Evolutionary conservation across 495 filamentous ascomycete genomes (phyloP).

Genomic region (Lineolata rhizophorae): DNA sequence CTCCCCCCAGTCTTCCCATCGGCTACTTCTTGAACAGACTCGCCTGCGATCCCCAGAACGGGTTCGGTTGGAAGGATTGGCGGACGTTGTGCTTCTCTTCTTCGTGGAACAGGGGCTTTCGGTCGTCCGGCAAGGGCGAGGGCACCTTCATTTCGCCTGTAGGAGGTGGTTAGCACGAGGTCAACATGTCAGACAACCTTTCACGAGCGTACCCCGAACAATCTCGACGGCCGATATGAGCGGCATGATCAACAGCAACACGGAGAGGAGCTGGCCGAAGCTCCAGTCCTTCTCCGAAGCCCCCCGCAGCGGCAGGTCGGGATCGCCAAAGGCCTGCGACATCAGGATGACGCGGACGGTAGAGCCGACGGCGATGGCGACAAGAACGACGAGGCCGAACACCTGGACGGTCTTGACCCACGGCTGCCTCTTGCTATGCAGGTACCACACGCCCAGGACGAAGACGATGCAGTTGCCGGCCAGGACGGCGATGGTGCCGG

Average conservation of each 20-base stretch:
- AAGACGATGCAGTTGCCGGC: slow-evolving; percentile 28
- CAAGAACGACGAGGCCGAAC: slow-evolving; percentile 24
- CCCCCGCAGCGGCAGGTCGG: slow-evolving; percentile 21
- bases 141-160: slow-evolving; percentile 1
- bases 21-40: too few species aligned
- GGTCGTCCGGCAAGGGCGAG: not conserved
- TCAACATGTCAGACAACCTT: not conserved
- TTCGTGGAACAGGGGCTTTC: not conserved
- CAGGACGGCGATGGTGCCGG: slow-evolving; percentile 30
- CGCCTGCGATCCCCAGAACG: slow-evolving; percentile 1
- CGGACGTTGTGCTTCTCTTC: not conserved
- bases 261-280: slow-evolving; percentile 31
- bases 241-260: slow-evolving; percentile 31
- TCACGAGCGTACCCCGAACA: slow-evolving; percentile 24
- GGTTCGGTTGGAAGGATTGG: slow-evolving; percentile 1
- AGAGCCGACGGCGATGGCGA: slow-evolving; percentile 26
- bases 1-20: too few species aligned
- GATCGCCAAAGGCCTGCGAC: slow-evolving; percentile 28
- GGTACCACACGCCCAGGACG: slow-evolving; percentile 28
- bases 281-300: slow-evolving; percentile 31
- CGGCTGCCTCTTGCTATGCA: slow-evolving; percentile 23
- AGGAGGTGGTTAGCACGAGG: not conserved
- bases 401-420: slow-evolving; percentile 26
- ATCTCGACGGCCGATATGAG: slow-evolving; percentile 32
- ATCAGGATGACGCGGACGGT: slow-evolving; percentile 26